phyloP scores from a whole-genome alignment of 2,329 filamentous ascomycete genomes.

The Nakataea oryzae region DNA sequence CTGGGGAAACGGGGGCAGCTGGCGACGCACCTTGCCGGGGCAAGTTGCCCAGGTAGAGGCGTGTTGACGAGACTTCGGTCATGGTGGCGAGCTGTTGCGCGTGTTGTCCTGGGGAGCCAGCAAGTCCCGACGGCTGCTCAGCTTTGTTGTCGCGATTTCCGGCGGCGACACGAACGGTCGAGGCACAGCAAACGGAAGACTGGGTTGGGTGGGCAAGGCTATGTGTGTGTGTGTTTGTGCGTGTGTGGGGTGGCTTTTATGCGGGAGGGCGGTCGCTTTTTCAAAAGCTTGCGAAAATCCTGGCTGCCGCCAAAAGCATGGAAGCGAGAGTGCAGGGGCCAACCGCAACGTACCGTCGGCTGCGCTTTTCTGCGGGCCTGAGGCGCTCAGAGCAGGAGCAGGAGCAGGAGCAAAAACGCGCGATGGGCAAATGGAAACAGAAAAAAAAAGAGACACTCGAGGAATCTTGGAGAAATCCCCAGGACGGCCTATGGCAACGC shows the following conservation, averaged over 20 bases:
- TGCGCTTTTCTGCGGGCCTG: not conserved
- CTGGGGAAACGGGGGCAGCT: constrained; percentile 1
- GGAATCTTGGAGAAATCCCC: not conserved
- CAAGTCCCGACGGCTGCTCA: not conserved
- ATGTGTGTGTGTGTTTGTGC: not conserved
- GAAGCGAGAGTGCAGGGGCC: not conserved
- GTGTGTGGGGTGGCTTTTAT: not conserved
- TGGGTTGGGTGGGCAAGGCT: not conserved
- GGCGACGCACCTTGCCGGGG: constrained; percentile 74
- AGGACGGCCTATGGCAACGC: not conserved
- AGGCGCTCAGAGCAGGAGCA: not conserved
- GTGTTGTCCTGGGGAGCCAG: not conserved
- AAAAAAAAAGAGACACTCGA: not conserved
- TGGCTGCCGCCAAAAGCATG: too few relatives aligned
- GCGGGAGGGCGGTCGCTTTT: not conserved
- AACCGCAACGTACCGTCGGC: not conserved
- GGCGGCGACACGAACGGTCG: constrained; percentile 6
- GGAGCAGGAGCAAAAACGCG: not conserved
- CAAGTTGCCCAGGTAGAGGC: constrained; percentile 96
- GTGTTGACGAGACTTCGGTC: constrained; percentile 85
- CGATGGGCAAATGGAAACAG: not conserved
- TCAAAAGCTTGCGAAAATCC: not conserved
- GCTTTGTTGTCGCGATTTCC: not conserved
- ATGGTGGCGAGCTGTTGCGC: constrained; percentile 31
- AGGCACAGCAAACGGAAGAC: not conserved